Evolutionary conservation across 176 grass and related monocot genomes (phyloP), one percentile per base, ranked within the genome.

Genomic region (Lolium perenne): DNA sequence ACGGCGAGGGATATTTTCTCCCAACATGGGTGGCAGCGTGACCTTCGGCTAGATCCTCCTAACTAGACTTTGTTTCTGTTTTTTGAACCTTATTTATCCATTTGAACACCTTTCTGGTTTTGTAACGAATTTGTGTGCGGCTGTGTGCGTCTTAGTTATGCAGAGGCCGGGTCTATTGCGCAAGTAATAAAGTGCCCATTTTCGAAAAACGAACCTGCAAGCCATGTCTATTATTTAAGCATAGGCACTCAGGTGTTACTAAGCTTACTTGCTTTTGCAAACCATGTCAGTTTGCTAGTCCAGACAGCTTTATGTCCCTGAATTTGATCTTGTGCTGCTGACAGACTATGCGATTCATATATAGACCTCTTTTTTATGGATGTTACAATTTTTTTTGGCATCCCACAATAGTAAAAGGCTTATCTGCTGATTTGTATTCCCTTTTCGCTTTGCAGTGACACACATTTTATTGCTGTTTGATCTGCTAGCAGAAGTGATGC

Each of bases 401-500:
- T 58, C 18, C 56, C 56, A 58, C 20, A 1, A 14, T n/a, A 20
- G 56, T n/a, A 21, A n/a, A 53, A 58, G 56, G 56, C 56, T 58
- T 58, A 54, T 54, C 14, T 23, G 41, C 70, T 73, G n/a, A 71
- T 71, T 73, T 21, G 48, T 47, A 48, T 73, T 38, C 41, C 10
- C 10, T 21, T 71, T 71, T 21, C 4, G 40, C 11, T 48, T 48
- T 47, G 18, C 51, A 57, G 26, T 77, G 74, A 35, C 4, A 54
- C 50, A 57, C 26, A n/a, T 48, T 64, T 76, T 59, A 21, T 41
- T 14, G 76, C 84, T 11, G 22, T 40, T 22, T 80, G 76, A 77
- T 86, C 38, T 67, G 43, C 80, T 20, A 84, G 74, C 22, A 89
- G 53, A 21, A 72, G 41, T 13, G 41, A 84, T 77, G 57, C 59